Conservation (phyloP, 352 stramenopile genomes). For the Phytophthora gonapodyides region DNA sequence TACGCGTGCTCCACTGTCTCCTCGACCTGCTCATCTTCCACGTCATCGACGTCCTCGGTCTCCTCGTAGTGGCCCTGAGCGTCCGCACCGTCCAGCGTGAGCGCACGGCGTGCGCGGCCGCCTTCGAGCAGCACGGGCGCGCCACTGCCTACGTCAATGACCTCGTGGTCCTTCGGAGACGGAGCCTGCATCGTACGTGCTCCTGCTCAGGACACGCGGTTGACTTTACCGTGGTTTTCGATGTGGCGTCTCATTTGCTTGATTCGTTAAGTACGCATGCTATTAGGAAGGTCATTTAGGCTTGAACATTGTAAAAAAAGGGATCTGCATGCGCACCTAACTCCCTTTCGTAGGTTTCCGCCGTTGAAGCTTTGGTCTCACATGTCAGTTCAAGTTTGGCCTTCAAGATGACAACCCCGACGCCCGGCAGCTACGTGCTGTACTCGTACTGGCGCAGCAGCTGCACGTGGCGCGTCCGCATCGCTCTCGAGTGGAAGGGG, state of each 20-base stretch:
- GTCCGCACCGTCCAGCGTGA: constrained; percentile 27
- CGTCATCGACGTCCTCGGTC: constrained; percentile 13
- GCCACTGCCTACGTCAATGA: constrained; percentile 51
- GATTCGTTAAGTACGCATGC: no score
- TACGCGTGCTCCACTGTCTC: constrained; percentile 53
- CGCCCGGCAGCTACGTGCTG: constrained; percentile 39
- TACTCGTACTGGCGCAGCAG: constrained; percentile 92
- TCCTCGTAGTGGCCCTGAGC: constrained; percentile 12
- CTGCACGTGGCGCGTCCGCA: constrained; percentile 90
- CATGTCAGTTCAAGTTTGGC: constrained; percentile 15
- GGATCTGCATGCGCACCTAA: no score
- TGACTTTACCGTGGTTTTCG: no score
- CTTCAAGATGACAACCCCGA: constrained; percentile 16
- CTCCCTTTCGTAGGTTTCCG: neutral
- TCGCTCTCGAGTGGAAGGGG: constrained; percentile 86
- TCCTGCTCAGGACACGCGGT: neutral
- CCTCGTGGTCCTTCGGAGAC: constrained; percentile 30
- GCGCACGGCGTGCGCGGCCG: constrained; percentile 14
- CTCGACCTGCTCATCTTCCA: constrained; percentile 9
- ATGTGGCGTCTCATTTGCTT: no score
- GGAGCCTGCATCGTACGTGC: constrained; percentile 12
- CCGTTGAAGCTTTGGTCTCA: constrained; percentile 1
- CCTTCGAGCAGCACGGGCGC: constrained; percentile 25
- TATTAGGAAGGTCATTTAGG: no score
- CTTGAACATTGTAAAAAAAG: no score